Evolutionary conservation across 331 rosid species (phyloP).

Genomic region (Acacia concinna): DNA sequence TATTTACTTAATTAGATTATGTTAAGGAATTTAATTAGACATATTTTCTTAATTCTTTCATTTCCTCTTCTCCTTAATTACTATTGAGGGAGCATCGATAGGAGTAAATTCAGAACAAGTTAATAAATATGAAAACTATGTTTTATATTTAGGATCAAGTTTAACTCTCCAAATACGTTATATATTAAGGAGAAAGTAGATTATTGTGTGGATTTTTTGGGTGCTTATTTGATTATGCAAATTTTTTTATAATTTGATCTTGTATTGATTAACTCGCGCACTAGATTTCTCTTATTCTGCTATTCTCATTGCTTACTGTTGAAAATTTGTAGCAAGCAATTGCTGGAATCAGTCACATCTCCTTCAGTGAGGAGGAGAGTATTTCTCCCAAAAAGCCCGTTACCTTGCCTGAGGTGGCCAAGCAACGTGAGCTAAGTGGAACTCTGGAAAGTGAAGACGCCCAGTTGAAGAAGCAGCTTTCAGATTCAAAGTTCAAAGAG

Average conservation of each 20-base stretch:
- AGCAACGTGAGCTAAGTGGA: conserved; percentile 98
- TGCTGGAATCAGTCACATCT: conserved; percentile 92
- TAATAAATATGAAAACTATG: too few species aligned
- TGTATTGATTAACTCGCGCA: conserved; percentile 2
- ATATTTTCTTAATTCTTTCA: too few species aligned
- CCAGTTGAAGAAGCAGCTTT: conserved; percentile 71
- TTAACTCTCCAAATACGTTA: too few species aligned
- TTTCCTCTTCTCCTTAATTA: too few species aligned
- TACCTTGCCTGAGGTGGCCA: conserved; percentile 86
- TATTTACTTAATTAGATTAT: too few species aligned
- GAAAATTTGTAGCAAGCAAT: conserved; percentile 70
- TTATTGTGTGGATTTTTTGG: neutral
- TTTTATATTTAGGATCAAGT: too few species aligned
- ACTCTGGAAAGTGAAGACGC: conserved; percentile 86
- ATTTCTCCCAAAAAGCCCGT: conserved; percentile 79
- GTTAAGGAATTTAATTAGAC: too few species aligned
- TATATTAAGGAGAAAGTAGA: too few species aligned
- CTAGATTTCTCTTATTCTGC: conserved; percentile 8
- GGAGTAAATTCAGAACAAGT: too few species aligned
- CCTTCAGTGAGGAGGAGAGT: conserved; percentile 80
- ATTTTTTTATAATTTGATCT: neutral
- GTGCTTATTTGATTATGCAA: neutral
- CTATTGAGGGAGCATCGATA: too few species aligned
- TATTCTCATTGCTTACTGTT: conserved; percentile 24
- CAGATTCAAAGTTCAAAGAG: conserved; percentile 93